Evolutionary conservation across 108 stramenopile species (phyloP).

Genomic region (Cyclotella kingstonii): DNA sequence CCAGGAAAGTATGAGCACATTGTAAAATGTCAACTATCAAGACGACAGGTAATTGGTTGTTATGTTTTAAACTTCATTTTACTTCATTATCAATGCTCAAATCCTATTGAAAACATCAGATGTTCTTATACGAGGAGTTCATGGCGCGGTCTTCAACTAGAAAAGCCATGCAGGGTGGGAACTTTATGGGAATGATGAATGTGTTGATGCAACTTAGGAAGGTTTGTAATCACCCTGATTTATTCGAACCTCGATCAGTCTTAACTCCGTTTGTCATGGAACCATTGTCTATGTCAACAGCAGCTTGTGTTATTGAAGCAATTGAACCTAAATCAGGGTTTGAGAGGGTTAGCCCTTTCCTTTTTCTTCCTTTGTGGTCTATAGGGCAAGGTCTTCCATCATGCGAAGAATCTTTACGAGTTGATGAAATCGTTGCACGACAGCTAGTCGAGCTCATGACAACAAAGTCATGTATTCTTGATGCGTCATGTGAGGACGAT

Average conservation of each 20-base stretch:
- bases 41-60: background rate
- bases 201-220: slow-evolving; percentile 98
- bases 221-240: slow-evolving; percentile 99
- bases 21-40: background rate
- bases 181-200: slow-evolving; percentile 99
- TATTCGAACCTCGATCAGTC: slow-evolving; percentile 96
- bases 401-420: slow-evolving; percentile 32
- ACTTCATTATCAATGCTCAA: background rate
- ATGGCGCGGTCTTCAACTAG: slow-evolving; percentile 94
- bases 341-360: slow-evolving; percentile 41
- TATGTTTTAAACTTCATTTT: too few species aligned
- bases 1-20: slow-evolving; percentile 8
- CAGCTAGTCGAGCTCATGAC: slow-evolving; percentile 38
- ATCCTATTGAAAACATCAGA: slow-evolving; percentile 18
- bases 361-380: slow-evolving; percentile 62
- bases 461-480: slow-evolving; percentile 18
- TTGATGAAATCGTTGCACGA: slow-evolving; percentile 45
- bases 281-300: slow-evolving; percentile 48
- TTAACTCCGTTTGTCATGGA: slow-evolving; percentile 87
- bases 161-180: slow-evolving; percentile 82
- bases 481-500: slow-evolving; percentile 10
- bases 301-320: slow-evolving; percentile 46
- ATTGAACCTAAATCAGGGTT: slow-evolving; percentile 32
- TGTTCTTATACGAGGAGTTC: slow-evolving; percentile 97
- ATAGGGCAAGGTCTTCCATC: slow-evolving; percentile 52